phyloP scores from a whole-genome alignment of 495 filamentous ascomycete genomes.

The Lasiosphaeria hispida region DNA sequence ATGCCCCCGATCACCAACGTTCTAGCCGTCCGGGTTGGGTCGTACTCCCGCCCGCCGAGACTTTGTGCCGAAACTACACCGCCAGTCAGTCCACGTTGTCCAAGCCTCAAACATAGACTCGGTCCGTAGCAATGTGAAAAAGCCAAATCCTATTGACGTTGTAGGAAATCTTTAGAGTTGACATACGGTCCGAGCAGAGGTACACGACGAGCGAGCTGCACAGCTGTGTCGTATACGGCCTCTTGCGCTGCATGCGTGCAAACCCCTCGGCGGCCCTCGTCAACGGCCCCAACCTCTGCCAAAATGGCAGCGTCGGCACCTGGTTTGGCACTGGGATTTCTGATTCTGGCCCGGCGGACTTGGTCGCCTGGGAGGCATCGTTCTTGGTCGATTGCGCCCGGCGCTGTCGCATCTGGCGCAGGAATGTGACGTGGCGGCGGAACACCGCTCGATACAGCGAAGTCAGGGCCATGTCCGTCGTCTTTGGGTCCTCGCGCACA shows the following conservation, averaged over 20 bases:
- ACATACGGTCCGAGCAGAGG: constrained; percentile 62
- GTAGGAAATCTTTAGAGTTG: no score
- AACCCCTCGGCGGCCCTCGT: constrained; percentile 67
- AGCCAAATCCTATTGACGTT: neutral
- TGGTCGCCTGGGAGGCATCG: constrained; percentile 20
- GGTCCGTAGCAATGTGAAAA: neutral
- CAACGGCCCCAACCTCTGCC: constrained; percentile 56
- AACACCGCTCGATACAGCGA: constrained; percentile 18
- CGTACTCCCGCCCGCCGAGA: constrained; percentile 60
- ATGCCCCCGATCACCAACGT: constrained; percentile 70
- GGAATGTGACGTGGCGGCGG: constrained; percentile 23
- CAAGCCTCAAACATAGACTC: neutral
- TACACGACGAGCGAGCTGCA: constrained; percentile 74
- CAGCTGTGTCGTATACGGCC: constrained; percentile 78
- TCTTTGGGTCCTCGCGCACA: neutral
- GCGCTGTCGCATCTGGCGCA: constrained; percentile 22
- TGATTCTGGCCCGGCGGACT: constrained; percentile 22
- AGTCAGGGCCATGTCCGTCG: constrained; percentile 17
- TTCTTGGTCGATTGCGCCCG: constrained; percentile 28
- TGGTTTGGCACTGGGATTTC: constrained; percentile 45
- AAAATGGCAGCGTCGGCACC: constrained; percentile 45
- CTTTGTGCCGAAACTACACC: constrained; percentile 64
- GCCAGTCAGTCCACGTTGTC: constrained; percentile 4
- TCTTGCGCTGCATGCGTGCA: constrained; percentile 61
- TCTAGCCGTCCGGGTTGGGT: constrained; percentile 65